Evolutionary conservation across 2,329 filamentous ascomycete species (phyloP), one percentile per base, ranked within the genome.

Genomic region (Boeremia exigua): DNA sequence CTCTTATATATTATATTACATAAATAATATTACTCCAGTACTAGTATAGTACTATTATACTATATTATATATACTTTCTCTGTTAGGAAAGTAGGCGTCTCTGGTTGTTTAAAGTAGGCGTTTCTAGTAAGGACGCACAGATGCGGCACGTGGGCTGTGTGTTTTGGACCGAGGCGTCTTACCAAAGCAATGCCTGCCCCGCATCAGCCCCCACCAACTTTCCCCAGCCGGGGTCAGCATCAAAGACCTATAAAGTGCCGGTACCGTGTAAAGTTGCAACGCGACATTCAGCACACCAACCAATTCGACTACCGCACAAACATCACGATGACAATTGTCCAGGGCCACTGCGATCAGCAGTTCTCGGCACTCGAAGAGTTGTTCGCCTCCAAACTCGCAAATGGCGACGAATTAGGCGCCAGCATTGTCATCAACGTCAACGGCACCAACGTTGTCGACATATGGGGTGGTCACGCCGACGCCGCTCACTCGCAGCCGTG

Each of bases 401-500:
- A 44, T 6, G 55, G 52, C 6, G 40, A 50, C 3, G 61, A 64
- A 19, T 37, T 62, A 7, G 61, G 61, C 9, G 58, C 56, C 12
- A 62, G 55, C n/a, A 40, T 64, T 37, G 54, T 48, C 28, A 42
- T 64, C 47, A 62, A 64, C 10, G 7, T 64, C 17, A 43, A 58
- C 4, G 61, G 61, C 19, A 61, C 47, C 9, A 46, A 56, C 14
- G 59, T 64, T 12, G 33, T 64, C 5, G 58, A 64, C 19, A 29
- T 62, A 33, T 64, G 60, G 53, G 61, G 61, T 23, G 61, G 61
- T 2, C 44, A 59, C 14, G 57, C 57, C 11, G 48, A 61, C 27
- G 43, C 40, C 27, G 50, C 38, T 12, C 55, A 39, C 6, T 51
- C 47, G 2, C 34, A 39, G 17, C n/a, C 39, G 0, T 62, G 60